Base-by-base conservation (phyloP, 805 yeast species). In the Starmera caribaea region DNA sequence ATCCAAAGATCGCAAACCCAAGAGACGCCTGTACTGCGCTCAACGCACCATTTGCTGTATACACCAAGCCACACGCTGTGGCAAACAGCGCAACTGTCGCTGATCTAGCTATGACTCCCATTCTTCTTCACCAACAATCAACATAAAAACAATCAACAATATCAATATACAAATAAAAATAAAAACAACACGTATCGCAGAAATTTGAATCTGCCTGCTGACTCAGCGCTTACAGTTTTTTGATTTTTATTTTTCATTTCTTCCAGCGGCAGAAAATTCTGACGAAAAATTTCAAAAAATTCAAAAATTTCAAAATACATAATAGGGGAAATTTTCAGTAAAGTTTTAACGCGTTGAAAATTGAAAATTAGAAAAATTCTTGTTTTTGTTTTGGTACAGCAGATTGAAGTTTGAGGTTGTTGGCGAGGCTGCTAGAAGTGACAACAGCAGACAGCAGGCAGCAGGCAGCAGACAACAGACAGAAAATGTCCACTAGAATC, bases 1-100 rank as follows among this genome's bases (percentile, higher is more conserved):
- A 84, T 0, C 95, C 95, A 11, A 81, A 42, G 1, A 81, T 60
- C 1, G 80, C 66, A 53, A 87, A 80, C 3, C 88, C 94, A 12
- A 73, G 32, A 16, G 87, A 75, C 0, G 89, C 61, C 11, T 46
- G 50, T 5, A 53, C 39, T 0, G 59, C 42, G 15, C 50, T 43
- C 38, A 39, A 50, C n/a, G 36, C 35, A 10, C 59, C 59, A 17
- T 38, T 43, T 4, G 59, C 46, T 3, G 43, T 43, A 34, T 41
- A 42, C 7, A 54, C 44, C 26, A 21, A 21, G 6, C 26, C 6
- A 21, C 26, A 21, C 3, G 9, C 26, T 2, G 26, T 21, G 6
- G 26, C 26, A 21, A 21, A 21, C 26, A 29, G 14, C 5, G 31
- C 31, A 14, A 29, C 14, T 10, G 31, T 13, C 7, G 14, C 11